Evolutionary conservation across 2,329 filamentous ascomycete species (phyloP).

Genomic region (Beauveria varroae): DNA sequence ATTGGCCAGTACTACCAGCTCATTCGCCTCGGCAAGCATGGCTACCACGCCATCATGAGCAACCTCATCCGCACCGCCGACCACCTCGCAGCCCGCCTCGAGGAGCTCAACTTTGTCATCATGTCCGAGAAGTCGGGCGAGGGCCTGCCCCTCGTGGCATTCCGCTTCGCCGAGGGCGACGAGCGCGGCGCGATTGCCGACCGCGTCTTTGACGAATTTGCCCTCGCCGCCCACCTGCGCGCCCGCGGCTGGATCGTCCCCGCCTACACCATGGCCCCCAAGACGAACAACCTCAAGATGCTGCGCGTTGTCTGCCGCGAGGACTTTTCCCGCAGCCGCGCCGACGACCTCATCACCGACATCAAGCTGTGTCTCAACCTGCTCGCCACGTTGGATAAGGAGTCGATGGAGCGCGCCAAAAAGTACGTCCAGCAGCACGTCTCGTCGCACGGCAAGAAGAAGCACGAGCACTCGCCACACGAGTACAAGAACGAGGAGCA

Average conservation of each 20-base stretch:
- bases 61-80: conserved; percentile 88
- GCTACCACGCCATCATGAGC: conserved; percentile 87
- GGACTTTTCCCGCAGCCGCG: conserved; percentile 78
- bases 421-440: conserved; percentile 55
- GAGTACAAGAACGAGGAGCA: conserved; percentile 64
- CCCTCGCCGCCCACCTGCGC: conserved; percentile 76
- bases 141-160: conserved; percentile 84
- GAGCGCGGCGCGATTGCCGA: conserved; percentile 43
- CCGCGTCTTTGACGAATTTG: conserved; percentile 64
- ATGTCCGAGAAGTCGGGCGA: conserved; percentile 73
- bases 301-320: conserved; percentile 88
- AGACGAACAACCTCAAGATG: conserved; percentile 79
- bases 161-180: conserved; percentile 59
- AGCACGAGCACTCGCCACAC: conserved; percentile 36
- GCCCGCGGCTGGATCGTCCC: conserved; percentile 89
- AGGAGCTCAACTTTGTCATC: conserved; percentile 74
- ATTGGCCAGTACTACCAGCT: conserved; percentile 98
- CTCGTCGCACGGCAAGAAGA: conserved; percentile 40
- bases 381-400: conserved; percentile 66
- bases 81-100: conserved; percentile 69
- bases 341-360: conserved; percentile 70
- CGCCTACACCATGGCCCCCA: conserved; percentile 93
- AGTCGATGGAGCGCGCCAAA: conserved; percentile 61
- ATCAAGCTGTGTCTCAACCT: conserved; percentile 69
- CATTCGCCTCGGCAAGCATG: conserved; percentile 86